These are phyloP conservation scores for Aureobasidium sp. DNA, from an alignment of 2,329 filamentous ascomycete species.

Conservation along the genomic window DNA sequence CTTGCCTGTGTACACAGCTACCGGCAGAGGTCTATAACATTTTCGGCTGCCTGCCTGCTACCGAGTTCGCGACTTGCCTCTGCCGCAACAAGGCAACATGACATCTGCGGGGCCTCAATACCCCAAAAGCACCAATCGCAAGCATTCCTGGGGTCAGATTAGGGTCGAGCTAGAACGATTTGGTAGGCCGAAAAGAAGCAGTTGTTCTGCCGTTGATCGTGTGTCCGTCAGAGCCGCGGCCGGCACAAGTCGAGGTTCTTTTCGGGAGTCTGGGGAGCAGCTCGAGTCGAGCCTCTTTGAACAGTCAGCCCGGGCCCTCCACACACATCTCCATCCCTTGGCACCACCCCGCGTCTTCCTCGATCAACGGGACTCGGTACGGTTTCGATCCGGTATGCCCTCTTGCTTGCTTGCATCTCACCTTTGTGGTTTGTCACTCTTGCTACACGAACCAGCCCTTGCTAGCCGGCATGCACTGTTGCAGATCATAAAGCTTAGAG, in stretches of 20 bases:
- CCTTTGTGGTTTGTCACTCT: background rate
- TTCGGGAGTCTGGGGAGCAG: slow-evolving; percentile 7
- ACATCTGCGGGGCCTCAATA: slow-evolving; percentile 6
- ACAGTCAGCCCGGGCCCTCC: background rate
- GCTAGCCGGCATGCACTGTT: background rate
- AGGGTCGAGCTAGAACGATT: slow-evolving; percentile 10
- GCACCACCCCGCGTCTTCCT: background rate
- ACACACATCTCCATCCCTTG: slow-evolving; percentile 1
- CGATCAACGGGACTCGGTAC: background rate
- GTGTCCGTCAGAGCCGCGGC: background rate
- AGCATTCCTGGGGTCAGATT: background rate
- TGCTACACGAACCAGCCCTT: background rate
- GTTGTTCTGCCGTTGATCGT: slow-evolving; percentile 11
- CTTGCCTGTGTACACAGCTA: background rate
- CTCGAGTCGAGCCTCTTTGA: background rate
- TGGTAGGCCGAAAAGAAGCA: slow-evolving; percentile 2
- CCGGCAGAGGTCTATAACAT: slow-evolving; percentile 11
- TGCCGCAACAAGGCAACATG: slow-evolving; percentile 4
- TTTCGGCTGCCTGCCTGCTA: slow-evolving; percentile 10
- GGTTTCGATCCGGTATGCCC: background rate
- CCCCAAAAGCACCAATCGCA: slow-evolving; percentile 2
- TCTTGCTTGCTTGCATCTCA: background rate
- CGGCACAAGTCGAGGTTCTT: slow-evolving; percentile 12
- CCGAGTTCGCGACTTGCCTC: slow-evolving; percentile 6
- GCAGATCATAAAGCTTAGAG: background rate